phyloP scores from a whole-genome alignment of 345 rosid genomes.

The Boechera stricta region DNA sequence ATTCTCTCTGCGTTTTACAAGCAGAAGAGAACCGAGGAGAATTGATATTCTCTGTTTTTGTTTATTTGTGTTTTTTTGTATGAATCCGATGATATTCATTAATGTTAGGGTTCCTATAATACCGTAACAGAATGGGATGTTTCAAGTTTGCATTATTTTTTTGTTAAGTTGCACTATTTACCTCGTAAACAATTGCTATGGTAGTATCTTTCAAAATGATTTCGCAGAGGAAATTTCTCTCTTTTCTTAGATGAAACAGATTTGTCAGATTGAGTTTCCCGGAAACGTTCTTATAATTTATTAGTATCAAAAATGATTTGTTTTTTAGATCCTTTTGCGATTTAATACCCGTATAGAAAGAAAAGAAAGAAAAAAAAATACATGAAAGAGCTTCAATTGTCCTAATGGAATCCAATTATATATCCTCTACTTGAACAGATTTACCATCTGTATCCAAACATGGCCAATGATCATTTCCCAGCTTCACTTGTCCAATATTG shows the following conservation, averaged over 20 bases:
- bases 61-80: constrained; percentile 19
- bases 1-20: constrained; percentile 34
- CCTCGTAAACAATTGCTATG: too few relatives aligned
- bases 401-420: too few relatives aligned
- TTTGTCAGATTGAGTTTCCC: not conserved
- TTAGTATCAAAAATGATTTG: too few relatives aligned
- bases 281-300: not conserved
- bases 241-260: not conserved
- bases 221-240: not conserved
- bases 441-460: too few relatives aligned
- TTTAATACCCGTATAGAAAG: not conserved
- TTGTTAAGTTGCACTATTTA: not conserved
- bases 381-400: too few relatives aligned
- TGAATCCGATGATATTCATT: constrained; percentile 3
- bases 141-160: constrained; percentile 13
- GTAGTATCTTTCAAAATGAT: not conserved
- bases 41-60: not conserved
- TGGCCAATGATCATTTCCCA: too few relatives aligned
- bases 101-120: not conserved
- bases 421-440: too few relatives aligned
- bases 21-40: constrained; percentile 35
- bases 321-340: not conserved
- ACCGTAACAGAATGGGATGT: not conserved
- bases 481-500: too few relatives aligned
- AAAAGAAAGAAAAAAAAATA: too few relatives aligned